These are phyloP conservation scores for Stentor roeselii DNA, from an alignment of 73 alveolate species.

Conservation along the genomic window DNA sequence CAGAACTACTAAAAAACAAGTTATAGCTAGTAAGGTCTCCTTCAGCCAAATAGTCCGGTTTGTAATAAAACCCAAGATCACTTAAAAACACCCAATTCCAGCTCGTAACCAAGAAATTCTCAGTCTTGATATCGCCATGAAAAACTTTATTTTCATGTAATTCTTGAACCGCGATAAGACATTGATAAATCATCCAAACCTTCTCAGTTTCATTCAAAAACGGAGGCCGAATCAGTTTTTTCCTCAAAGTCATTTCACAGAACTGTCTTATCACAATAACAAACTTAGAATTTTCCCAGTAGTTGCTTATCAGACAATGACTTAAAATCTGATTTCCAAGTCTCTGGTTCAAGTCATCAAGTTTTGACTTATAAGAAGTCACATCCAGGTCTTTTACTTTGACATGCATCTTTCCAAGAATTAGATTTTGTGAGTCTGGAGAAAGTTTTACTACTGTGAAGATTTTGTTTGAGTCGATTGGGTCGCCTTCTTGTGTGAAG, in stretches of 20 bases:
- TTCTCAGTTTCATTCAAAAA: slow-evolving; percentile 66
- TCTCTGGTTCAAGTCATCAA: background rate
- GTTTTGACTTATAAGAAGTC: background rate
- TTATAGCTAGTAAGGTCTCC: slow-evolving; percentile 70
- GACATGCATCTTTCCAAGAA: background rate
- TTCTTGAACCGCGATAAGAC: slow-evolving; percentile 74
- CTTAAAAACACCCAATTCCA: slow-evolving; percentile 65
- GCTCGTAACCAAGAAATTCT: slow-evolving; percentile 73
- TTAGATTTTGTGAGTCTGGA: background rate
- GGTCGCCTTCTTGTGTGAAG: background rate
- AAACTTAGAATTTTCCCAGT: background rate
- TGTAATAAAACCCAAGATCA: slow-evolving; percentile 66
- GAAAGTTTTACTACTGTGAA: slow-evolving; percentile 5
- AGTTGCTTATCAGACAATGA: background rate
- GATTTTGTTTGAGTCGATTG: background rate
- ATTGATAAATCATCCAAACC: slow-evolving; percentile 78
- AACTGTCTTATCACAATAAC: slow-evolving; percentile 52
- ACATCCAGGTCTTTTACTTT: background rate
- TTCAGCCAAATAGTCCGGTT: slow-evolving; percentile 70
- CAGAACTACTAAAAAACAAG: slow-evolving; percentile 71
- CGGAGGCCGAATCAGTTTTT: slow-evolving; percentile 63
- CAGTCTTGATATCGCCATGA: slow-evolving; percentile 94
- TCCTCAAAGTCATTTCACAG: slow-evolving; percentile 66
- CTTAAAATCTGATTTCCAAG: background rate
- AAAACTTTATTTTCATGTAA: slow-evolving; percentile 58